Conservation (phyloP, 495 filamentous ascomycete genomes). For the Aspergillus sclerotioniger region DNA sequence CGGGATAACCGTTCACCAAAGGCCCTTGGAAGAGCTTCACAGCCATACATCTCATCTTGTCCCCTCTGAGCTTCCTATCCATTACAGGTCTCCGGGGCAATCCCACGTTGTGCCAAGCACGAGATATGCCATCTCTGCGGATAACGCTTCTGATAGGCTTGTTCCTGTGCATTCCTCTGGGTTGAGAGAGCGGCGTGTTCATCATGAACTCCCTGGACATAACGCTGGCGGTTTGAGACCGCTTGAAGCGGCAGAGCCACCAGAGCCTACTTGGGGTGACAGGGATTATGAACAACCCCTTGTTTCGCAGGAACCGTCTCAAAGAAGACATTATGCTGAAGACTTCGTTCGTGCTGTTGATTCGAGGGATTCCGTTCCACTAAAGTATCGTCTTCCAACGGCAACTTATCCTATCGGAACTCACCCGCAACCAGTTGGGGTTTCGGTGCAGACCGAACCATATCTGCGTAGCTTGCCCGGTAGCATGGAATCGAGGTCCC, state of each 20-base stretch:
- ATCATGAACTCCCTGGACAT: conserved; percentile 24
- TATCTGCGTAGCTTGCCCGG: conserved; percentile 17
- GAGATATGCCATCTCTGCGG: conserved; percentile 16
- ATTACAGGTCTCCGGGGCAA: conserved; percentile 12
- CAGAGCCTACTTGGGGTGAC: conserved; percentile 13
- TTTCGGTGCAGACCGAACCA: conserved; percentile 1
- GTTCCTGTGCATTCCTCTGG: conserved; percentile 6
- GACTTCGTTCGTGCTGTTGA: conserved; percentile 41
- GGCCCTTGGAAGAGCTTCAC: conserved; percentile 16
- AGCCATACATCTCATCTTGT: conserved; percentile 13
- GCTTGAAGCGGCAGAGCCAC: conserved; percentile 12
- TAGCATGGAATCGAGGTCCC: conserved; percentile 11
- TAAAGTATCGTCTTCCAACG: conserved; percentile 22
- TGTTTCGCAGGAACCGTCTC: conserved; percentile 17
- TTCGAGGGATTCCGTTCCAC: conserved; percentile 24
- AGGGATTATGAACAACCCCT: conserved; percentile 17
- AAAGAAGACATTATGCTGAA: conserved; percentile 34
- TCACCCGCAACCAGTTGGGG: conserved; percentile 16
- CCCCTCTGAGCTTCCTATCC: conserved; percentile 7
- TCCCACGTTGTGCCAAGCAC: conserved; percentile 9
- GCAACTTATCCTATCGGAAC: conserved; percentile 15
- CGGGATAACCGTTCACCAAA: conserved; percentile 19
- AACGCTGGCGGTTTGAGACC: conserved; percentile 14
- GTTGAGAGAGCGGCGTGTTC: conserved; percentile 15
- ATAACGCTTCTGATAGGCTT: conserved; percentile 20